Evolutionary conservation across 2,329 filamentous ascomycete species (phyloP), one percentile per base, ranked within the genome.

Genomic region (Catunica adiposa): DNA sequence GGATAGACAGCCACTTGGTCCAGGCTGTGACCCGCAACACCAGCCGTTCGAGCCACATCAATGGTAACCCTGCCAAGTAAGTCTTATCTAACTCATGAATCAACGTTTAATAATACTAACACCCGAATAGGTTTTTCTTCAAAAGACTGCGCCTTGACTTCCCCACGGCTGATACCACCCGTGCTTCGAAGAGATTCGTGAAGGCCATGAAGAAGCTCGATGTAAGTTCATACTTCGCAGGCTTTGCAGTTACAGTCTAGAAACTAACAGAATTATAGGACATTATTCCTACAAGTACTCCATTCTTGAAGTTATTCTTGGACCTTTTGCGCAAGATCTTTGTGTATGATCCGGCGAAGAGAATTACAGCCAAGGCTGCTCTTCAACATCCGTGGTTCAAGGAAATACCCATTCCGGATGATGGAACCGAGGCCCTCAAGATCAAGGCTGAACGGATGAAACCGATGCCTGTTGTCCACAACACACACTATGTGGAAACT

Each of bases 201-300:
- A 81, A 80, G 65, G 80, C 79, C n/a, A 85, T 85, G 82, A 84
- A 84, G 66, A 73, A 73, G 56, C 68, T 85, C 26, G 71, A 76
- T 59, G 81, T 84, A 69, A 61, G 77, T 68, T 4, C 51, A 17
- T 15, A 9, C 44, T 5, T 31, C 17, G 34, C 40, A 25, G 20
- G n/a, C 34, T 9, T 38, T 34, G 23, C 20, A 3, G 17, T 3
- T 37, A 22, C 31, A 6, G 11, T n/a, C n/a, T 5, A 5, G 31
- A 34, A 8, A 14, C 20, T 4, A 26, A 63, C 66, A 55, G 67
- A 60, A 52, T 20, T 14, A 47, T 44, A 84, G 80, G 79, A 83
- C 59, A 83, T 83, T 54, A 82, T 84, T 42, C 80, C 80, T 0
- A 69, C 71, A 3, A 78, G 70, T 60, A 80, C 69, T 59, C 70